Conservation (phyloP, 164 flowering plant species). For the Magnolia sinica region DNA sequence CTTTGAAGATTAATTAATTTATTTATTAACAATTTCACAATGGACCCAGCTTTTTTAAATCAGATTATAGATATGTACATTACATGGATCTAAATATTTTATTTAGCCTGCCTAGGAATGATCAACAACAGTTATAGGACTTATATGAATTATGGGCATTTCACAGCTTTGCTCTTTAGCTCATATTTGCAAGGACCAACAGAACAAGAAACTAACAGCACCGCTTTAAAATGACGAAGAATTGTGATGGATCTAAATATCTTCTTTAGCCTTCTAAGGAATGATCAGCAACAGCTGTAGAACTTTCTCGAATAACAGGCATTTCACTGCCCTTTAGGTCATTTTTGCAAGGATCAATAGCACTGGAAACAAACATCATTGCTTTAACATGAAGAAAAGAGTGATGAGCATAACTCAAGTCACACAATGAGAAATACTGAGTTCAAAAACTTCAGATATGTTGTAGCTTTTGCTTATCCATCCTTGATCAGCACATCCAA, state of each 20-base stretch:
- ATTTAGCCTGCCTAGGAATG: neutral
- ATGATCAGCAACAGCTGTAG: neutral
- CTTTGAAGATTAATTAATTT: no score
- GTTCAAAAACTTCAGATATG: constrained; percentile 54
- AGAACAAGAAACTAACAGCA: neutral
- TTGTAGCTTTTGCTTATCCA: constrained; percentile 53
- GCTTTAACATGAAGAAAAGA: neutral
- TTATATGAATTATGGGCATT: neutral
- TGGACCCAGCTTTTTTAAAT: no score
- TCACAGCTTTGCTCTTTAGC: neutral
- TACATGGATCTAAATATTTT: no score
- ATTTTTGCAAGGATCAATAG: neutral
- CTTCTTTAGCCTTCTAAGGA: neutral
- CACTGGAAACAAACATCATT: neutral
- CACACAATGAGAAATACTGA: constrained; percentile 39
- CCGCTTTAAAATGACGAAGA: neutral
- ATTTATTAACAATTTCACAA: no score
- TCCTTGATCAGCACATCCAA: constrained; percentile 69
- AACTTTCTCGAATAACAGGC: neutral
- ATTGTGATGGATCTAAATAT: no score
- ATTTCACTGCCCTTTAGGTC: neutral
- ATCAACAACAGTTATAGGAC: neutral
- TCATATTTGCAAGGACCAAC: neutral
- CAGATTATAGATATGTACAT: no score
- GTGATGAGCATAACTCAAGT: neutral